Base-by-base conservation (phyloP, 2,329 filamentous ascomycete genomes). In the Scopulariopsis brevicaulis region DNA sequence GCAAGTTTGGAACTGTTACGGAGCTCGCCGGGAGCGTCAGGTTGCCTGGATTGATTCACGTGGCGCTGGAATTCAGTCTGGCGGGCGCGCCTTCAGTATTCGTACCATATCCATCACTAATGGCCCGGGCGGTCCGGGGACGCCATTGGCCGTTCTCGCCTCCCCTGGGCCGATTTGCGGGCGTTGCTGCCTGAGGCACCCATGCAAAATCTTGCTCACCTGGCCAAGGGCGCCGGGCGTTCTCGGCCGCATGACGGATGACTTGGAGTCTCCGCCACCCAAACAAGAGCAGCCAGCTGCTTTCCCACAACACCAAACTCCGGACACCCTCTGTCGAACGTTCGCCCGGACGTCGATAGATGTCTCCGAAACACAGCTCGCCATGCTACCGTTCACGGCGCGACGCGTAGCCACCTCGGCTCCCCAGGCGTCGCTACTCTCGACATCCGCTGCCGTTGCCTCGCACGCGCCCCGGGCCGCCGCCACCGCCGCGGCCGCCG, bases 301-400 rank as follows among this genome's bases (percentile, higher is more conserved):
- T 51, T 56, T 54, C 20, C 34, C 52, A 28, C 28, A 50, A 63
- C 57, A 63, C 54, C 60, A 60, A 59, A 56, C 60, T 56, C 57
- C 60, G 63, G 59, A 58, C 37, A 46, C 43, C 46, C 57, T 58
- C 59, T 46, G 18, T 50, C 46, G 46, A 50, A 50, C 53, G 35
- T 57, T 53, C 22, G 40, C 35, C 24, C 6, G 18, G 37, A 46
- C 56, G 40, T 58, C 56, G 51, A 28, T 54, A 32, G 46, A 57
- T 59, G 46, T 24, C 6, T 50, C 40, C 25, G 40, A 53, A 59
- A 22, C 40, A 32, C 32, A 32, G 40, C 43, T 18, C 59, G 73
- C 66, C 64, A 82, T 82, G 79, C 68, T 83, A 68, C 78, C 78
- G 65, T 74, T 74, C 59, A 80, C 80, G 66, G 73, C 82, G 70